These are phyloP conservation scores for Syzygium grande DNA, from an alignment of 345 rosid genomes.

Conservation along the genomic window DNA sequence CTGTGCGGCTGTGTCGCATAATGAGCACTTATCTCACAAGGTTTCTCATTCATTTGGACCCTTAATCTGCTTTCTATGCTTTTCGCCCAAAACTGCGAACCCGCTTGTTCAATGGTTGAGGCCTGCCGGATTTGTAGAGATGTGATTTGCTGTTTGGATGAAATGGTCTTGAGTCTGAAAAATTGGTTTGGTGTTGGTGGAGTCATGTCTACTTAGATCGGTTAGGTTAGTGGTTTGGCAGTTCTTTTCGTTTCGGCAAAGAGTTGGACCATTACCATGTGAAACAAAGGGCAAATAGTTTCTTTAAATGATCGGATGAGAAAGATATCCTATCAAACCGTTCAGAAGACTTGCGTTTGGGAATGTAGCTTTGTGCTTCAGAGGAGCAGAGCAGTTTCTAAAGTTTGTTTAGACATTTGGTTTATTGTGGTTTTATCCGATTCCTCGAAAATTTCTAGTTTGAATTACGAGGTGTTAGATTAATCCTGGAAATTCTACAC, in stretches of 20 bases:
- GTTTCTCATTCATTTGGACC: background rate
- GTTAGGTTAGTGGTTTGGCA: background rate
- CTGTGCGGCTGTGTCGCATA: background rate
- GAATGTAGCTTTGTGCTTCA: background rate
- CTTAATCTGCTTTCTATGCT: background rate
- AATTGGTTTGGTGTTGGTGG: background rate
- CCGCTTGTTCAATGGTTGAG: background rate
- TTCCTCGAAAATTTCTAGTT: background rate
- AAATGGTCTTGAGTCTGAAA: background rate
- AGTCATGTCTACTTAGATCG: background rate
- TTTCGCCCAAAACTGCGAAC: background rate
- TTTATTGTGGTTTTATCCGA: background rate
- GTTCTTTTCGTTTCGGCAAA: background rate
- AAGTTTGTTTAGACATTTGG: background rate
- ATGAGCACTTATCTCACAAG: background rate
- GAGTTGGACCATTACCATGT: background rate
- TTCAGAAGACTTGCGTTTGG: background rate
- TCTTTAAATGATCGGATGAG: background rate
- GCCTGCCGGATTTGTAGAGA: background rate
- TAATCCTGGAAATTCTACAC: background rate
- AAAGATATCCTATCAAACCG: background rate
- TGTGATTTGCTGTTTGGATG: background rate
- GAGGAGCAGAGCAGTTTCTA: background rate
- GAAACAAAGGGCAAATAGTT: background rate
- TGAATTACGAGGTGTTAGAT: background rate